A percentile compares a stretch with the other conserved stretches of the same genome.
Evolutionary conservation across 177 flowering plant genomes (phyloP).

Genomic region (Vitis hybrid): DNA sequence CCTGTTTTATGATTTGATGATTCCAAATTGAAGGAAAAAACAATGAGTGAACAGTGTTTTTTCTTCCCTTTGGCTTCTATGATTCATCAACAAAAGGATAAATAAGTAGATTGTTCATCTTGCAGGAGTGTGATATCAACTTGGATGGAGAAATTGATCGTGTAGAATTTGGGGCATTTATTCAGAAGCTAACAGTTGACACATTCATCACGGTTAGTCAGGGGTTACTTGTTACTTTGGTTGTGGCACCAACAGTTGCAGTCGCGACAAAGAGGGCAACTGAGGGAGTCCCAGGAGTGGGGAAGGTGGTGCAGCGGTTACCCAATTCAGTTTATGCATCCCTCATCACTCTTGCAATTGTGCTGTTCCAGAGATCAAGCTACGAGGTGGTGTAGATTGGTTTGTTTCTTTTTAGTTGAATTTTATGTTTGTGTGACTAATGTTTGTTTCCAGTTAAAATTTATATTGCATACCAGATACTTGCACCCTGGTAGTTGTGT

Average conservation of each 20-base stretch:
- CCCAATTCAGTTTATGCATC: conserved; percentile 80
- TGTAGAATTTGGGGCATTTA: conserved; percentile 71
- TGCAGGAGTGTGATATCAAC: conserved; percentile 67
- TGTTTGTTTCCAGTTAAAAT: neutral
- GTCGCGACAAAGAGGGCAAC: conserved; percentile 76
- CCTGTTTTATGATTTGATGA: too few relatives aligned
- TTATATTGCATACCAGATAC: too few relatives aligned
- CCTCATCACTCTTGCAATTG: conserved; percentile 63
- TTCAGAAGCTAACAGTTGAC: conserved; percentile 54
- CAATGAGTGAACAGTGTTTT: too few relatives aligned
- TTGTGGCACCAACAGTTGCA: conserved; percentile 82
- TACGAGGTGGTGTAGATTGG: conserved; percentile 9
- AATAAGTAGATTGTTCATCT: neutral
- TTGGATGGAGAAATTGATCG: conserved; percentile 70
- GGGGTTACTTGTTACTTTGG: conserved; percentile 63
- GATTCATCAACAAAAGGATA: too few relatives aligned
- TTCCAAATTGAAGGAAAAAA: too few relatives aligned
- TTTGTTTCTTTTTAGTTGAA: neutral
- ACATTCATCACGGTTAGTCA: conserved; percentile 59
- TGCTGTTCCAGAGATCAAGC: conserved; percentile 49
- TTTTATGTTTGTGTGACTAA: neutral
- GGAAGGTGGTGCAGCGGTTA: conserved; percentile 75
- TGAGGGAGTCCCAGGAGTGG: conserved; percentile 82
- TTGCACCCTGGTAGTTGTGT: too few relatives aligned
- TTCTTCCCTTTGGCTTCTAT: too few relatives aligned